Conservation (phyloP, 345 rosid genomes). For the Kernera saxatilis region DNA sequence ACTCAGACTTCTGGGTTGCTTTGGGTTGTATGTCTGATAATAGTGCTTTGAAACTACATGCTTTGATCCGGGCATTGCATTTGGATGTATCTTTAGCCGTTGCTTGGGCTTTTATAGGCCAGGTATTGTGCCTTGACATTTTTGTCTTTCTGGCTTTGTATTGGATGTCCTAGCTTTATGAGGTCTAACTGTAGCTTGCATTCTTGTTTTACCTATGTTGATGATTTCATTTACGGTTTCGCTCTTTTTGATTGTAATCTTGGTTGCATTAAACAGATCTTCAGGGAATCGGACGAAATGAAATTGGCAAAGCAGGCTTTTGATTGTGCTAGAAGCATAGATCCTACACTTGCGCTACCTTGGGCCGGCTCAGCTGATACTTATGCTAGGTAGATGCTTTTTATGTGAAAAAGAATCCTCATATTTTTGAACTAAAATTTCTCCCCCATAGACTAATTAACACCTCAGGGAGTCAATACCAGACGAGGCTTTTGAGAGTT, state of each 20-base stretch:
- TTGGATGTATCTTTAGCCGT: slow-evolving; percentile 74
- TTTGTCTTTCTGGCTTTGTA: background rate
- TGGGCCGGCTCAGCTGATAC: slow-evolving; percentile 97
- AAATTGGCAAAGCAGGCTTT: slow-evolving; percentile 80
- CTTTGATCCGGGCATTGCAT: slow-evolving; percentile 82
- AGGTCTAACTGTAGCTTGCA: background rate
- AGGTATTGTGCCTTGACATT: slow-evolving; percentile 43
- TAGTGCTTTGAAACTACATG: slow-evolving; percentile 75
- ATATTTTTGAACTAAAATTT: background rate
- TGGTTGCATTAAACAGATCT: slow-evolving; percentile 49
- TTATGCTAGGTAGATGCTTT: slow-evolving; percentile 47
- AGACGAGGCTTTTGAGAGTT: slow-evolving; percentile 90
- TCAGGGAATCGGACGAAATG: slow-evolving; percentile 57
- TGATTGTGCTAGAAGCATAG: slow-evolving; percentile 92
- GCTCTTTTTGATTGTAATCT: background rate
- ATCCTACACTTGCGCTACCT: slow-evolving; percentile 91
- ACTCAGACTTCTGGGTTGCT: slow-evolving; percentile 78
- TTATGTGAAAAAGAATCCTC: background rate
- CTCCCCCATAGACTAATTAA: slow-evolving; percentile 5
- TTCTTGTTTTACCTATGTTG: background rate
- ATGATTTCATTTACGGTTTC: background rate
- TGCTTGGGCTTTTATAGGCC: slow-evolving; percentile 94
- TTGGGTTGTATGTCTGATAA: slow-evolving; percentile 71
- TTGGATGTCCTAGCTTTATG: background rate
- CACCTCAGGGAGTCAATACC: slow-evolving; percentile 49